Evolutionary conservation across 176 grass and related monocot species (phyloP), one percentile per base, ranked within the genome.

Genomic region (Carex scoparia): DNA sequence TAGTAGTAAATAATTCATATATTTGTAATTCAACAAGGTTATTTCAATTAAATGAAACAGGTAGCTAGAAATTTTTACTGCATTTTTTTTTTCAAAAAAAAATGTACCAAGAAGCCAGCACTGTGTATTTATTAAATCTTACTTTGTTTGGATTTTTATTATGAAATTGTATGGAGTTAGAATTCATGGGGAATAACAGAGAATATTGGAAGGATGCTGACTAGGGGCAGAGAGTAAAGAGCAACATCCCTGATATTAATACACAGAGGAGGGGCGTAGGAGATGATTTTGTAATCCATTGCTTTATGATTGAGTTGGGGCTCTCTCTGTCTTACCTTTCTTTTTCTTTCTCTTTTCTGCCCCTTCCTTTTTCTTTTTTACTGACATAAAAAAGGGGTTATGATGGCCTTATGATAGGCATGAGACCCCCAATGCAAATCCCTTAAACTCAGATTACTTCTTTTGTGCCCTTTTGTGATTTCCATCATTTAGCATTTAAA

Each of bases 201-300:
- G 30, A 58, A 18, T 8, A 79, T 0, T 16, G 27, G 4, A 14
- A 62, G 42, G 44, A 66, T 38, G 60, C 84, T 74, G 87, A 61
- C 51, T 55, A 13, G 38, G 54, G 84, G 88, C 83, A 91, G 85
- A 87, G 84, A 87, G 94, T 91, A 92, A 92, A 90, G 88, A 89
- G 90, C 89, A 90, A 90, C 90, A 93, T 91, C 91, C 89, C 89
- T 91, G 89, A 84, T 89, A 84, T 91, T 88, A 93, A 88, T 88
- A 86, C 91, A 83, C 55, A 61, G 84, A 27, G 82, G 79, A 23
- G 44, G 56, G 78, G 81, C 23, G 15, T 27, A 71, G 38, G 79
- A 58, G 73, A 96, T 96, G 86, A 93, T 96, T 93, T 90, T 96
- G 94, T 86, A 96, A 93, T 96, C 91, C 84, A 96, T 90, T 96